Conservation (phyloP, 352 stramenopile genomes). For the Phytophthora boehmeriae region DNA sequence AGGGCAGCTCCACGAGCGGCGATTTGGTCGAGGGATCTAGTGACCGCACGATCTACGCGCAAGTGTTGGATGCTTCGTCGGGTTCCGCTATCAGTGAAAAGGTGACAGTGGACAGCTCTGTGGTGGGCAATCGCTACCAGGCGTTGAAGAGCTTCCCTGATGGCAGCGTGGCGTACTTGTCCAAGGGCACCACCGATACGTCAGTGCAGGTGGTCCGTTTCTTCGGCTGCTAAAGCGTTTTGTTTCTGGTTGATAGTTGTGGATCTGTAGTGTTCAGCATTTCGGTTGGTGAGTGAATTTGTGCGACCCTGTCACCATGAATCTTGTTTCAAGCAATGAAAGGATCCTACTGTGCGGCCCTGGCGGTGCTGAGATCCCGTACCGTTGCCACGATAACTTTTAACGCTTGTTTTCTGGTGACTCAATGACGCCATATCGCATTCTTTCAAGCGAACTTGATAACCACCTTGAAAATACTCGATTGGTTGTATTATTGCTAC, state of each 20-base stretch:
- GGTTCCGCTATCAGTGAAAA: constrained; percentile 39
- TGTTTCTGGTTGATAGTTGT: background rate
- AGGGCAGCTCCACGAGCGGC: constrained; percentile 32
- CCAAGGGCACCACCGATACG: constrained; percentile 37
- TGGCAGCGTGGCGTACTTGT: constrained; percentile 46
- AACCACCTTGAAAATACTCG: too few relatives aligned
- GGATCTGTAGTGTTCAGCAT: background rate
- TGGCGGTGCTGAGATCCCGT: too few relatives aligned
- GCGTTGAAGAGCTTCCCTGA: constrained; percentile 47
- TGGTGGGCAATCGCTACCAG: constrained; percentile 56
- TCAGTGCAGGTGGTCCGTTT: constrained; percentile 47
- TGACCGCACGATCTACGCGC: constrained; percentile 42
- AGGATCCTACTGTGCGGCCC: too few relatives aligned
- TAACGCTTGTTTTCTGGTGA: too few relatives aligned
- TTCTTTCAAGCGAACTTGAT: too few relatives aligned
- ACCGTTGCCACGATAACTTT: too few relatives aligned
- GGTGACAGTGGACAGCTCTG: constrained; percentile 28
- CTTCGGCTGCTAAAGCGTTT: constrained; percentile 29
- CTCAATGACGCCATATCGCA: too few relatives aligned
- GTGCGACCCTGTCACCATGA: too few relatives aligned
- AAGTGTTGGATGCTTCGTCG: constrained; percentile 36
- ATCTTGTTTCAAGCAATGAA: constrained; percentile 7
- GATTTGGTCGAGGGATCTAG: constrained; percentile 20
- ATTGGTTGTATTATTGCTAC: too few relatives aligned
- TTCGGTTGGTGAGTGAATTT: too few relatives aligned